Evolutionary conservation across 257 asterid species (phyloP).

Genomic region (Echium plantagineum): DNA sequence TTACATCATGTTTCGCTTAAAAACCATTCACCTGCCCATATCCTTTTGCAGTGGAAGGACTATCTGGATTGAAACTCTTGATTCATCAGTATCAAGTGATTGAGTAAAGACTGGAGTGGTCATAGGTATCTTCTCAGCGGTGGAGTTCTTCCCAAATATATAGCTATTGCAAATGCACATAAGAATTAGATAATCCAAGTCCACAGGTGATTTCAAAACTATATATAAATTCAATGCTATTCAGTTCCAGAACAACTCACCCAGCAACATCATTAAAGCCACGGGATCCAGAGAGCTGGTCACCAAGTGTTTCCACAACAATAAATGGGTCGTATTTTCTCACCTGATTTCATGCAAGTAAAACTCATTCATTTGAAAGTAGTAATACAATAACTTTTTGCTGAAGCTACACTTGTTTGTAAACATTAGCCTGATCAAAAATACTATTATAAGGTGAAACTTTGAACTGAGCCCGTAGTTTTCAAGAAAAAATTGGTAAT

Average conservation of each 20-base stretch:
- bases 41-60: constrained; percentile 72
- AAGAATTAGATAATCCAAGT: constrained; percentile 6
- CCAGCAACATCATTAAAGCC: constrained; percentile 88
- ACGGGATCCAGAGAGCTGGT: constrained; percentile 56
- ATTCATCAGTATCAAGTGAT: constrained; percentile 34
- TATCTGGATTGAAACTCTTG: constrained; percentile 68
- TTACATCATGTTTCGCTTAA: not conserved
- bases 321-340: constrained; percentile 61
- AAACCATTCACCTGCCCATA: constrained; percentile 42
- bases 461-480: too few species aligned
- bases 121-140: constrained; percentile 76
- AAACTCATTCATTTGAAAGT: too few species aligned
- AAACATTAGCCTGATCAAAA: too few species aligned
- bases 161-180: constrained; percentile 30
- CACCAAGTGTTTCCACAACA: constrained; percentile 63
- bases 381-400: too few species aligned
- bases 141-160: constrained; percentile 75
- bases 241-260: constrained; percentile 24
- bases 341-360: constrained; percentile 29
- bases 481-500: too few species aligned
- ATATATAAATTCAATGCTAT: constrained; percentile 1
- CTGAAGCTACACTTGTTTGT: too few species aligned
- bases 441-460: too few species aligned
- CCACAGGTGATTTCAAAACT: not conserved
- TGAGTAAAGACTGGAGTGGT: constrained; percentile 89